Evolutionary conservation across 1,284 basidiomycete species (phyloP), one percentile per base, ranked within the genome.

Genomic region (Cystobasidiaceae sp.): DNA sequence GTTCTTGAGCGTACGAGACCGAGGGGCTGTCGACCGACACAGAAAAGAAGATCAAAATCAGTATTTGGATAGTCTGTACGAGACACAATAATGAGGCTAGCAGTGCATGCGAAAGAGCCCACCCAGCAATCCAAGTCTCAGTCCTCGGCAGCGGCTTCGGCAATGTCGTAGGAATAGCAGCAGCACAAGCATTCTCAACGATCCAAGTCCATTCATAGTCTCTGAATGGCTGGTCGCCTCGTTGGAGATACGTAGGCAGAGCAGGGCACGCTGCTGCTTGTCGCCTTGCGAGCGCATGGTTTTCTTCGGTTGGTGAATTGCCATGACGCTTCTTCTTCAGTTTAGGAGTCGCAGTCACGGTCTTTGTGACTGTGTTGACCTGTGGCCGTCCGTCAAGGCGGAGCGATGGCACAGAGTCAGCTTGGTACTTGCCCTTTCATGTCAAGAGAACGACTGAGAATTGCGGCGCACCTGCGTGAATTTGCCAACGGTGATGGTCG

Each of bases 131-230:
- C 25, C 30, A 32, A 21, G 52, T 55, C 32, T 55, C 33, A 15
- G 30, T 55, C 21, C 52, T 28, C 23, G 32, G 17, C 2, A 2
- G 2, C 17, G 52, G 52, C 25, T 28, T 41, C 7, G 52, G 52
- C 37, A 55, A 15, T 4, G 52, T 33, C 33, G 52, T 55, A n/a
- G 52, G 52, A 39, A 55, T 55, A 1, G 52, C 52, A 8, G 52
- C 52, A 41, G 52, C 52, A 55, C 52, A 55, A 3, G 52, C 52
- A 41, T 55, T 55, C 32, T 55, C 52, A 33, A 55, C 52, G 52
- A 55, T 55, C 52, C 52, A 55, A 15, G 9, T 41, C 52, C 52
- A 55, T 41, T 55, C 52, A 21, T 34, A 55, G 37, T 55, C 52
- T 6, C 25, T 37, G 37, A 55, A 55, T n/a, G 30, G 37, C 7